Conservation (phyloP, 2,329 filamentous ascomycete genomes). For the Trichophyton benhamiae region DNA sequence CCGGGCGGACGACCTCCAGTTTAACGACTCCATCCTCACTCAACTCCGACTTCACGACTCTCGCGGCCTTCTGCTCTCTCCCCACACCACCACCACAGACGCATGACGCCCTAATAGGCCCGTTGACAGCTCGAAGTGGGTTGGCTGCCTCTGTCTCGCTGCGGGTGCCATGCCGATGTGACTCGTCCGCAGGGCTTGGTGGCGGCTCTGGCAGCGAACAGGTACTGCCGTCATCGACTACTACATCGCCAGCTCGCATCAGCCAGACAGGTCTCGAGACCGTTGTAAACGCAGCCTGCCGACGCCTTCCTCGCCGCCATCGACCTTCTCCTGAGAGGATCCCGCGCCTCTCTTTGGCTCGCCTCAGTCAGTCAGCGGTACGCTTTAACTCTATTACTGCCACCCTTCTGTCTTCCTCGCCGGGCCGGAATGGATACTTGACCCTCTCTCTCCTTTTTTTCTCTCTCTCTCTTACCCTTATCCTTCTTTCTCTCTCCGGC, state of each 20-base stretch:
- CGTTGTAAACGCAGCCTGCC: neutral
- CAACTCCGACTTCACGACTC: neutral
- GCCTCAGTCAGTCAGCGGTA: neutral
- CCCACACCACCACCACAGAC: neutral
- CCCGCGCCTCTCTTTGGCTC: too few species aligned
- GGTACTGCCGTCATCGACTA: neutral
- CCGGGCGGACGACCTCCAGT: neutral
- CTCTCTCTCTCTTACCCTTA: neutral
- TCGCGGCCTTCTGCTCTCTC: neutral
- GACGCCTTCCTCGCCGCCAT: neutral
- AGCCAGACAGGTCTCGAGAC: neutral
- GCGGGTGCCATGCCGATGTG: neutral
- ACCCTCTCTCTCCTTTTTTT: slow-evolving; percentile 1
- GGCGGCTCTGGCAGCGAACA: neutral
- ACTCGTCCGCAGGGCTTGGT: neutral
- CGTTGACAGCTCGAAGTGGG: neutral
- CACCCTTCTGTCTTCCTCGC: neutral
- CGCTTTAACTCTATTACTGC: neutral
- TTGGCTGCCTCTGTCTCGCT: neutral
- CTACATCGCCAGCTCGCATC: neutral
- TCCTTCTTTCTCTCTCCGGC: neutral
- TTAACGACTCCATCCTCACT: neutral
- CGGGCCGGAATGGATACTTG: neutral
- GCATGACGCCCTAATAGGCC: neutral
- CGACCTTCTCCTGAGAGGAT: neutral